A percentile compares a stretch with the other conserved stretches of the same genome.
phyloP scores from a whole-genome alignment of 257 asterid species.

The Gentiana dahurica region DNA sequence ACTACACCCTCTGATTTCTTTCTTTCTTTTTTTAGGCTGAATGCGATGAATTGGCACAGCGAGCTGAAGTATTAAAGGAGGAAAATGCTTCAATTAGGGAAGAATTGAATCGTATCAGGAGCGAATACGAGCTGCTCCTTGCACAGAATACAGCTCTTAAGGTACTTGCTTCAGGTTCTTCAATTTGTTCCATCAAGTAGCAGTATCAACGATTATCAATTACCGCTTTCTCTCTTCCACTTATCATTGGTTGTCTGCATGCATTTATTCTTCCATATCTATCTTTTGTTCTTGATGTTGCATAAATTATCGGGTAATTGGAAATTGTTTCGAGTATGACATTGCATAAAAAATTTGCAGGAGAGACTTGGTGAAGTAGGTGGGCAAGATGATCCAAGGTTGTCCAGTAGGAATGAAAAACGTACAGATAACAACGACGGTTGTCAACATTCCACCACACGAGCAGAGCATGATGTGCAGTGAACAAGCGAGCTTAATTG shows the following conservation, averaged over 20 bases:
- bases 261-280: too few species aligned
- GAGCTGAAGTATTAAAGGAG: conserved; percentile 65
- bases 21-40: conserved; percentile 48
- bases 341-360: conserved; percentile 23
- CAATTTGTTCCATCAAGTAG: background rate
- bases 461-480: conserved; percentile 11
- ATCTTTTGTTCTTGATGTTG: too few species aligned
- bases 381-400: conserved; percentile 52
- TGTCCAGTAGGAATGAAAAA: conserved; percentile 39
- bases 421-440: conserved; percentile 19
- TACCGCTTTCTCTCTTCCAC: too few species aligned
- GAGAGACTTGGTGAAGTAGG: conserved; percentile 64
- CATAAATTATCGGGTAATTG: too few species aligned
- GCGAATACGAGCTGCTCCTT: conserved; percentile 59
- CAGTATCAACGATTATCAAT: too few species aligned
- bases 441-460: conserved; percentile 15
- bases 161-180: conserved; percentile 31
- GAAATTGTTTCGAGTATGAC: too few species aligned
- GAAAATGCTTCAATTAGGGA: conserved; percentile 82
- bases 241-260: too few species aligned
- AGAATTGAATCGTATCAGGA: conserved; percentile 62
- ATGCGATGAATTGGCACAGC: conserved; percentile 89
- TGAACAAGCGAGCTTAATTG: background rate
- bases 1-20: too few species aligned
- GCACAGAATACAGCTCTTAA: conserved; percentile 78